Evolutionary conservation across 2,329 filamentous ascomycete species (phyloP), one percentile per base, ranked within the genome.

Genomic region (Alternaria solani): DNA sequence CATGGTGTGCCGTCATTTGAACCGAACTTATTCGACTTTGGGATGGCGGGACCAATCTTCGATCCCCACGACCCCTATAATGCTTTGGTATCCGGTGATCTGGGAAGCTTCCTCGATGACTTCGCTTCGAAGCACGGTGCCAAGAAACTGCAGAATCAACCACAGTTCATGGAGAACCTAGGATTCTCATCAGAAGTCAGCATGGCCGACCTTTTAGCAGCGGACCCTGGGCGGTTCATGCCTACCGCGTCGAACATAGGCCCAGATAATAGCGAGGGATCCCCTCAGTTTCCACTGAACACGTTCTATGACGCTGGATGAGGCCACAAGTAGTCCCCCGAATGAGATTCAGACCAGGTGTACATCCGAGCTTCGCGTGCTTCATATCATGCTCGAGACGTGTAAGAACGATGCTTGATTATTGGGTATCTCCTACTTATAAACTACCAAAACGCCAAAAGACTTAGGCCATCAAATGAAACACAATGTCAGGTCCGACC

Each of bases 151-250:
- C 84, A 86, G 30, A 81, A 83, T 12, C 86, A 89, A 61, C 81
- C 85, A 2, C 86, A 88, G 62, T 89, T 90, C 69, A 88, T 89
- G 87, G 82, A 86, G 46, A 89, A 90, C 66, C 79, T 90, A 16
- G 88, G 88, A 0, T 88, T 89, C 69, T 86, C 84, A 2, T 87
- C 87, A 0, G 87, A 87, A 39, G 83, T 85, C 23, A 86, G 88
- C 61, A 78, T 89, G 46, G 81, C 82, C 0, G 86, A 87, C 58
- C 82, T 86, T 3, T 53, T 68, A n/a, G 64, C 64, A 12, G 58
- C 64, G 20, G 62, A 68, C 48, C 79, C 80, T 41, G 75, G 79
- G 34, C 76, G 78, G 23, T 77, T 76, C n/a, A 75, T 80, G 66
- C 74, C 79, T 16, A 56, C 79, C 20, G 55, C 65, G 3, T 67